Evolutionary conservation across 805 yeast genomes (phyloP), one percentile per base, ranked within the genome.

Genomic region (Ogataea corticis): DNA sequence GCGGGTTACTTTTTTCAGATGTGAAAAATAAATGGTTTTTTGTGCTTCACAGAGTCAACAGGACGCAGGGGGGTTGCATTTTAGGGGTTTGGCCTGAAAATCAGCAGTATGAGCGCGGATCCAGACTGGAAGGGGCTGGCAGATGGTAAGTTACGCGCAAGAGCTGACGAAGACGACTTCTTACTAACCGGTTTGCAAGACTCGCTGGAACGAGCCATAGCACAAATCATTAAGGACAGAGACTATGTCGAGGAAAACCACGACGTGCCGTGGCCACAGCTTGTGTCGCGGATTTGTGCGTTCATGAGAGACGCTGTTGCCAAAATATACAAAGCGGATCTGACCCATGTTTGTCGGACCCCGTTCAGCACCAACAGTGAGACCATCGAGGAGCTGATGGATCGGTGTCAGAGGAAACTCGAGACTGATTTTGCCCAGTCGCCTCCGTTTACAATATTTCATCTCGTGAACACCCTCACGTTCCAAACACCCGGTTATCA

Each of bases 381-480:
- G 33, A 37, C 56, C 0, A 49, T 62, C 3, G 37, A 42, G 6
- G 43, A 45, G 12, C 46, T 55, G 27, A 38, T 53, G 5, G 30
- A 42, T 5, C 43, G 59, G 30, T 33, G 57, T 11, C 35, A 30
- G 6, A 9, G 17, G 1, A 49, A 46, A 29, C 36, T 60, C 15
- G n/a, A 18, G 7, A 27, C 36, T 1, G 44, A 46, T n/a, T 63
- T 62, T 31, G 14, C 31, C 0, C 38, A 39, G 2, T 57, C 65
- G 1, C 68, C 68, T 1, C 68, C 68, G 3, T 64, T 62, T 41
- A 64, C 67, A 1, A 56, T 63, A 7, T 41, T 36, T 16, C 58
- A 55, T 42, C 42, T 63, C 15, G 44, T 44, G 1, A 33, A 43
- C 1, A 51, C 56, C 1, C 28, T 62, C 6, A 37, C 47, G 4